Percentiles rank a stretch among this genome's conserved stretches.
Conservation (phyloP, 768 basidiomycete species). For the Pisolithus orientalis region DNA sequence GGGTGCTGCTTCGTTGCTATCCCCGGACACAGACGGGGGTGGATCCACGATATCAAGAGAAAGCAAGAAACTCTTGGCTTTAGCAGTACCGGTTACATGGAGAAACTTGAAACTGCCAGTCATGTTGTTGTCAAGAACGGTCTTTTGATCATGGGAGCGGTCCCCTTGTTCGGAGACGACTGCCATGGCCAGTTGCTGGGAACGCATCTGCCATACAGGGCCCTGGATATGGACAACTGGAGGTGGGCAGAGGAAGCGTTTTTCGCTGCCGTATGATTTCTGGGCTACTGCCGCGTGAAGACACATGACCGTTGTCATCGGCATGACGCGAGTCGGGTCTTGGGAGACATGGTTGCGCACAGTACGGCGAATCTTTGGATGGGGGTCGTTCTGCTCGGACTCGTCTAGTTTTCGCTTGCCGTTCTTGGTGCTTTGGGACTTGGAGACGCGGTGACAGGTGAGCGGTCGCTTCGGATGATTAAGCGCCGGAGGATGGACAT, state of each 20-base stretch:
- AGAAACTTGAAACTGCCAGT: constrained; percentile 87
- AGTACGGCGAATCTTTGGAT: constrained; percentile 78
- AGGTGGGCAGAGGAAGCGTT: constrained; percentile 89
- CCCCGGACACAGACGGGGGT: constrained; percentile 41
- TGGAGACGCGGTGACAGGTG: constrained; percentile 16
- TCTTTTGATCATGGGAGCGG: constrained; percentile 80
- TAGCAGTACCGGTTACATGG: constrained; percentile 83
- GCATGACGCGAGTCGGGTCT: constrained; percentile 68
- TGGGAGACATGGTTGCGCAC: constrained; percentile 78
- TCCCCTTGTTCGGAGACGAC: constrained; percentile 81
- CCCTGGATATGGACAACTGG: constrained; percentile 91
- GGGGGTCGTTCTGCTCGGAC: constrained; percentile 52
- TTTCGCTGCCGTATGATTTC: constrained; percentile 94
- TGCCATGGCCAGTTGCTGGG: constrained; percentile 78
- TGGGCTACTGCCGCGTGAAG: constrained; percentile 91
- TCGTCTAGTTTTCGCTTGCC: constrained; percentile 74
- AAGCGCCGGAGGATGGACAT: constrained; percentile 23
- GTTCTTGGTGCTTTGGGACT: constrained; percentile 33
- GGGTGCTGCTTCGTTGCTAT: constrained; percentile 28
- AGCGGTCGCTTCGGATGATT: constrained; percentile 17
- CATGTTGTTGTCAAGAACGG: constrained; percentile 77
- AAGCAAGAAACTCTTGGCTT: constrained; percentile 85
- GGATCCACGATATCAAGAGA: constrained; percentile 83
- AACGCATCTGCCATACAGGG: constrained; percentile 77
- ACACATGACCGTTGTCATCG: constrained; percentile 88